These are phyloP conservation scores for Eucalyptus decipiens DNA, from an alignment of 345 rosid species.

Conservation along the genomic window DNA sequence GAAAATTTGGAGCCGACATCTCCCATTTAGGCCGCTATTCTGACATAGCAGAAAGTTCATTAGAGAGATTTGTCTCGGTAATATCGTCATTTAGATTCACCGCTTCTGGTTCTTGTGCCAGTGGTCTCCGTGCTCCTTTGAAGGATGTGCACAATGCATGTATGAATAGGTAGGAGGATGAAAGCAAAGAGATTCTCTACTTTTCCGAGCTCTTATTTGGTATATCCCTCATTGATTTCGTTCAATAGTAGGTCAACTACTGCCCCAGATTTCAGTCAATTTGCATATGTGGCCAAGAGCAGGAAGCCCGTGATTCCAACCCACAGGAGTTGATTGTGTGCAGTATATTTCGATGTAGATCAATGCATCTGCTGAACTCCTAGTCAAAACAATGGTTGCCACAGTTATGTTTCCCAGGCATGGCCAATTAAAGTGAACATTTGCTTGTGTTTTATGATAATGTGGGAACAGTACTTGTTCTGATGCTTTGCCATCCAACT, in stretches of 20 bases:
- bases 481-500: not conserved
- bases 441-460: not conserved
- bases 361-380: not conserved
- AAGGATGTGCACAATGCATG: slow-evolving; percentile 45
- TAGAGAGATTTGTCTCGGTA: slow-evolving; percentile 56
- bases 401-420: not conserved
- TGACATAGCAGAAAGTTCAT: slow-evolving; percentile 74
- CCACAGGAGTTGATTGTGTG: slow-evolving; percentile 18
- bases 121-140: slow-evolving; percentile 89
- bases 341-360: not conserved
- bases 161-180: slow-evolving; percentile 27
- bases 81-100: slow-evolving; percentile 53
- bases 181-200: not conserved
- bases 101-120: slow-evolving; percentile 66
- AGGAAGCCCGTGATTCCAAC: slow-evolving; percentile 5
- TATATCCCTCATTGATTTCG: not conserved
- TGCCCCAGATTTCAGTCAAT: slow-evolving; percentile 42
- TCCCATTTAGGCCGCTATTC: slow-evolving; percentile 57
- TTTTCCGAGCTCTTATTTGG: not conserved
- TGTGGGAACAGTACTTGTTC: not conserved
- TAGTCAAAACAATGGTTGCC: not conserved
- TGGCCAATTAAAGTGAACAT: not conserved
- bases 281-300: slow-evolving; percentile 37
- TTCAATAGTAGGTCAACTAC: slow-evolving; percentile 25
- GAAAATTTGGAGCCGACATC: slow-evolving; percentile 76